Conservation (phyloP, 495 filamentous ascomycete species). For the Aspergillus bertholletiae region DNA sequence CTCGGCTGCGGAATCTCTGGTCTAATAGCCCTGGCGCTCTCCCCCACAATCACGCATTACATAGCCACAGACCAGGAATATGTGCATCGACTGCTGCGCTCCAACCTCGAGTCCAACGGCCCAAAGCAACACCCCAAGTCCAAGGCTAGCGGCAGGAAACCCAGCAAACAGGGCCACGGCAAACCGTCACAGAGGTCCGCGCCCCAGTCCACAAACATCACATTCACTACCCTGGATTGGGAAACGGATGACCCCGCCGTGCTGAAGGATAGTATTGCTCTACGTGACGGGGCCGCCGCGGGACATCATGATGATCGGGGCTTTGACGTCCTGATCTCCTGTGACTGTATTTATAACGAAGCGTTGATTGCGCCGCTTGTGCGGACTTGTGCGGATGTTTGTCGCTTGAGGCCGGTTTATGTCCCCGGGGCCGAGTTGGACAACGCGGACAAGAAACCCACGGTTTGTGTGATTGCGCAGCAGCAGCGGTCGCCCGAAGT, state of each 20-base stretch:
- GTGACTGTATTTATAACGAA: slow-evolving; percentile 90
- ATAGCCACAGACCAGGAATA: slow-evolving; percentile 89
- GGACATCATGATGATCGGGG: slow-evolving; percentile 29
- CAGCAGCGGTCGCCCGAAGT: slow-evolving; percentile 81
- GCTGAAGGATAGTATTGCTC: slow-evolving; percentile 28
- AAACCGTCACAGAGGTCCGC: background rate
- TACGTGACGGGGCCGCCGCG: slow-evolving; percentile 9
- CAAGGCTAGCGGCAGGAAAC: background rate
- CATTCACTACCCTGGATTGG: slow-evolving; percentile 45
- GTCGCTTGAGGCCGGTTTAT: slow-evolving; percentile 49
- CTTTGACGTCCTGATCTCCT: slow-evolving; percentile 67
- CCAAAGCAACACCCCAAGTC: slow-evolving; percentile 5
- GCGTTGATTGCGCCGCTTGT: slow-evolving; percentile 77
- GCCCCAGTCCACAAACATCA: slow-evolving; percentile 27
- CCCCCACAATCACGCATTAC: slow-evolving; percentile 59
- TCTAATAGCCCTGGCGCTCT: slow-evolving; percentile 64
- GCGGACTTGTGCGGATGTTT: slow-evolving; percentile 77
- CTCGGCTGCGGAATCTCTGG: slow-evolving; percentile 85
- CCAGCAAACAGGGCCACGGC: background rate
- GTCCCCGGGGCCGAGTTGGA: slow-evolving; percentile 1
- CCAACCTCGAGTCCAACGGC: slow-evolving; percentile 69
- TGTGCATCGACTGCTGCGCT: slow-evolving; percentile 65
- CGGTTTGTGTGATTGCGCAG: slow-evolving; percentile 74
- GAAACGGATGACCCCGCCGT: slow-evolving; percentile 34
- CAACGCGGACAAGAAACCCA: slow-evolving; percentile 29